phyloP scores from a whole-genome alignment of 148 eudicot genomes.

The Persicaria tinctoria region DNA sequence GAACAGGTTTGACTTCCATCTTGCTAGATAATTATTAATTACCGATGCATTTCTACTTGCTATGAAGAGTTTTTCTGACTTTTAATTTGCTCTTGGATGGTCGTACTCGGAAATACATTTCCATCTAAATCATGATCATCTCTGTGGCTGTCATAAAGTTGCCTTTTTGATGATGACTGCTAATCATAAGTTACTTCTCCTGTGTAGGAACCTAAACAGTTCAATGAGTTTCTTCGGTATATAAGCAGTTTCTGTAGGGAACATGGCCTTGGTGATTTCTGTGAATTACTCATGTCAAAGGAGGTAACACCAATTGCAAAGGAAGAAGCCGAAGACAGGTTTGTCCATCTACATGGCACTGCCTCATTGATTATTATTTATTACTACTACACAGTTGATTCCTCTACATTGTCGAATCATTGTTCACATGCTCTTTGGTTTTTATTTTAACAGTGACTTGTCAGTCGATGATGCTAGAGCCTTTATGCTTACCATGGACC shows the following conservation, averaged over 20 bases:
- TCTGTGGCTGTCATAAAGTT: background rate
- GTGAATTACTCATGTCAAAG: conserved; percentile 49
- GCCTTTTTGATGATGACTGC: background rate
- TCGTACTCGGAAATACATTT: too few species aligned
- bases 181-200: background rate
- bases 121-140: too few species aligned
- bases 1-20: conserved; percentile 55
- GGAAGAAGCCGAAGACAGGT: conserved; percentile 84
- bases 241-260: conserved; percentile 49
- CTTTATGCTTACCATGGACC: conserved; percentile 30
- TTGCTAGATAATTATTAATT: background rate
- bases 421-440: background rate
- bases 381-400: background rate
- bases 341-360: background rate
- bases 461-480: conserved; percentile 48
- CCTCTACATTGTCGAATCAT: background rate
- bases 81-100: background rate
- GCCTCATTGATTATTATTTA: background rate
- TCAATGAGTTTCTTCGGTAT: conserved; percentile 57
- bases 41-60: background rate
- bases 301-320: conserved; percentile 64
- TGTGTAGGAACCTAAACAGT: conserved; percentile 68
- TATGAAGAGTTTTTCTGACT: background rate
- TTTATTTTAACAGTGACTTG: conserved; percentile 41
- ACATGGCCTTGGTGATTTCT: conserved; percentile 46